Evolutionary conservation across 2,329 filamentous ascomycete species (phyloP).

Genomic region (Aspergillus novoparasiticus): DNA sequence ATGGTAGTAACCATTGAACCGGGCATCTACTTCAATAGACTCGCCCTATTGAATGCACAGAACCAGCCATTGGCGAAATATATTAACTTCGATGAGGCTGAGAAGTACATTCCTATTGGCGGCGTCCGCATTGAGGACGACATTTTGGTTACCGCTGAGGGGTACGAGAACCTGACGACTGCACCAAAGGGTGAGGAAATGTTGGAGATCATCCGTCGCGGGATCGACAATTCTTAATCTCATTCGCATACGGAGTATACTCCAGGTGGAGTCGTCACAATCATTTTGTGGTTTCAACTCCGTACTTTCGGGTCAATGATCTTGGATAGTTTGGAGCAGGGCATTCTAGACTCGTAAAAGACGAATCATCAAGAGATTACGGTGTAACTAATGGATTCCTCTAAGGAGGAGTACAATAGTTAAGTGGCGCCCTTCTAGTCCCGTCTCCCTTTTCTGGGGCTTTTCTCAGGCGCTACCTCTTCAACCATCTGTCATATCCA

Average conservation of each 20-base stretch:
- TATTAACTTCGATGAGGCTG: constrained; percentile 43
- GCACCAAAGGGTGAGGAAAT: constrained; percentile 67
- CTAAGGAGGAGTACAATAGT: background rate
- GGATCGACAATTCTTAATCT: constrained; percentile 19
- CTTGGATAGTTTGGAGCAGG: background rate
- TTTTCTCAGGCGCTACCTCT: background rate
- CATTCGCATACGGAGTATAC: background rate
- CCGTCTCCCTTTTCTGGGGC: background rate
- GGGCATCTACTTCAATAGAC: constrained; percentile 50
- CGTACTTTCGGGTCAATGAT: background rate
- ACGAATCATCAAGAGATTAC: background rate
- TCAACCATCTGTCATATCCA: background rate
- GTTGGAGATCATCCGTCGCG: constrained; percentile 41
- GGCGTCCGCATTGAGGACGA: constrained; percentile 57
- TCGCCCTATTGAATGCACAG: constrained; percentile 40
- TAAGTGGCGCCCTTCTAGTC: constrained; percentile 3
- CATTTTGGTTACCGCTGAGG: constrained; percentile 69
- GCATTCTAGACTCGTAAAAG: background rate
- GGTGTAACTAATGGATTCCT: background rate
- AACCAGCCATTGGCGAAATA: constrained; percentile 35
- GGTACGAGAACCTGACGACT: constrained; percentile 72
- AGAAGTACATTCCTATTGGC: constrained; percentile 45
- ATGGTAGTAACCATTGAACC: constrained; percentile 62
- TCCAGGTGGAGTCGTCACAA: background rate
- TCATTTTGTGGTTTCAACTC: constrained; percentile 1